Percentiles rank a stretch among this genome's conserved stretches.
Evolutionary conservation across 768 basidiomycete genomes (phyloP).

Genomic region (Phanerodontia chrysosporium): DNA sequence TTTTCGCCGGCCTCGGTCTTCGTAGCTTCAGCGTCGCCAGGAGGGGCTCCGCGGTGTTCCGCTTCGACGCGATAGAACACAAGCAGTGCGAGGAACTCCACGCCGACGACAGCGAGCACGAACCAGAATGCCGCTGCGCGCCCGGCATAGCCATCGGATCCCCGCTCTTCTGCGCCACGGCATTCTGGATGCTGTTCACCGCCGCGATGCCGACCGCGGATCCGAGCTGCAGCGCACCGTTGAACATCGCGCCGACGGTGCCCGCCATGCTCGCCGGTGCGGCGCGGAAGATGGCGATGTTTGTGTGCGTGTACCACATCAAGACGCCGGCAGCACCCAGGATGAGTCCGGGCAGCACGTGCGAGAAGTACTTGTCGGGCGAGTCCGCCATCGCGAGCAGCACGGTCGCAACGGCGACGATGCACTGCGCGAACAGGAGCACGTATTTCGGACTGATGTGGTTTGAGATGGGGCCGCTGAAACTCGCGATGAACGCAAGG

Average conservation of each 20-base stretch:
- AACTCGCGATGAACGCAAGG: constrained; percentile 31
- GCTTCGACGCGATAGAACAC: constrained; percentile 29
- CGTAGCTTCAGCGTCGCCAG: not conserved
- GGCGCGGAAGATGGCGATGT: constrained; percentile 47
- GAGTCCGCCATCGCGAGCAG: constrained; percentile 39
- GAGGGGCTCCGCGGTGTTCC: not conserved
- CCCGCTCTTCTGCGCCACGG: constrained; percentile 33
- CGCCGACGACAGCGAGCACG: constrained; percentile 24
- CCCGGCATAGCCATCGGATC: constrained; percentile 32
- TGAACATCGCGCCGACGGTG: constrained; percentile 55
- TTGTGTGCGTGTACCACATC: constrained; percentile 42
- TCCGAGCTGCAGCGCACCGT: constrained; percentile 48
- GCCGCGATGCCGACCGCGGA: constrained; percentile 46
- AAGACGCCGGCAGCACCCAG: constrained; percentile 45
- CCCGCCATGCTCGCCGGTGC: constrained; percentile 45
- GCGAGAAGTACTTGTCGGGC: constrained; percentile 40
- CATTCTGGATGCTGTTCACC: constrained; percentile 44
- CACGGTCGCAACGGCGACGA: constrained; percentile 34
- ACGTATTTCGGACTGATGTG: constrained; percentile 37
- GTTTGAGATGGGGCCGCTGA: constrained; percentile 36
- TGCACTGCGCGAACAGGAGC: constrained; percentile 36
- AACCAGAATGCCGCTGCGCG: constrained; percentile 38
- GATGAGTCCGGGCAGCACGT: constrained; percentile 46
- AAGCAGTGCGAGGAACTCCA: constrained; percentile 28
- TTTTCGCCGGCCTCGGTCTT: too few relatives aligned